These are phyloP conservation scores for Globisporangium parvum DNA, from an alignment of 352 stramenopile species.

Conservation along the genomic window DNA sequence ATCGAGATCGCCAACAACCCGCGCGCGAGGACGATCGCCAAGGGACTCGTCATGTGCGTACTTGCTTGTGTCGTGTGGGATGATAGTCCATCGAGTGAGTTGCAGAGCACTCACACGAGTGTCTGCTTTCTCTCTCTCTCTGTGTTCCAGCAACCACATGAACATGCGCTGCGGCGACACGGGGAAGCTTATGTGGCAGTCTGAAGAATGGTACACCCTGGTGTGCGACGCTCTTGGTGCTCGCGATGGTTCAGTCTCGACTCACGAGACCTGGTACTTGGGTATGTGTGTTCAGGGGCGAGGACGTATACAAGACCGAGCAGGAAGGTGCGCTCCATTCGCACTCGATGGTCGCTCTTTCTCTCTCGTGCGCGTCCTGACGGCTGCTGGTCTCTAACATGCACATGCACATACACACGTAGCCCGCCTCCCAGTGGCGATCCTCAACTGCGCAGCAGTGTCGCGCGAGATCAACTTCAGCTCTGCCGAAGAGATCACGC, in stretches of 20 bases:
- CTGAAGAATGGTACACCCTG: constrained; percentile 52
- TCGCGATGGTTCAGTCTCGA: too few relatives aligned
- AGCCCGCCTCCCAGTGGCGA: constrained; percentile 72
- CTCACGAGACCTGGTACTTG: not conserved
- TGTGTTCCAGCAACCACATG: constrained; percentile 70
- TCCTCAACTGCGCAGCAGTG: constrained; percentile 88
- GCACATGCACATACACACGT: constrained; percentile 19
- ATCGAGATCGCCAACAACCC: constrained; percentile 72
- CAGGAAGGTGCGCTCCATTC: constrained; percentile 53
- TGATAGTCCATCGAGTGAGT: not conserved
- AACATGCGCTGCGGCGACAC: constrained; percentile 84
- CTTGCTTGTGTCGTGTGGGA: not conserved
- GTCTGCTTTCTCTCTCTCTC: not conserved
- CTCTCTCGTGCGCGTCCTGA: not conserved
- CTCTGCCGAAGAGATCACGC: constrained; percentile 80
- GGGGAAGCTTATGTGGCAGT: constrained; percentile 80
- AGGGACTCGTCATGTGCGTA: constrained; percentile 64
- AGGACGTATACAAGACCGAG: constrained; percentile 62
- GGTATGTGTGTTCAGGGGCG: constrained; percentile 25
- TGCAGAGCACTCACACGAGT: not conserved
- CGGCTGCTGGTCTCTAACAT: not conserved
- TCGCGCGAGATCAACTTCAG: constrained; percentile 94
- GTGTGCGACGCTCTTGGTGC: not conserved
- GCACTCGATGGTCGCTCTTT: not conserved
- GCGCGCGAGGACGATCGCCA: constrained; percentile 58